Percentiles rank a stretch among this genome's conserved stretches.
Conservation (phyloP, 495 filamentous ascomycete genomes). For the Paragyromitra xinjiangensis region DNA sequence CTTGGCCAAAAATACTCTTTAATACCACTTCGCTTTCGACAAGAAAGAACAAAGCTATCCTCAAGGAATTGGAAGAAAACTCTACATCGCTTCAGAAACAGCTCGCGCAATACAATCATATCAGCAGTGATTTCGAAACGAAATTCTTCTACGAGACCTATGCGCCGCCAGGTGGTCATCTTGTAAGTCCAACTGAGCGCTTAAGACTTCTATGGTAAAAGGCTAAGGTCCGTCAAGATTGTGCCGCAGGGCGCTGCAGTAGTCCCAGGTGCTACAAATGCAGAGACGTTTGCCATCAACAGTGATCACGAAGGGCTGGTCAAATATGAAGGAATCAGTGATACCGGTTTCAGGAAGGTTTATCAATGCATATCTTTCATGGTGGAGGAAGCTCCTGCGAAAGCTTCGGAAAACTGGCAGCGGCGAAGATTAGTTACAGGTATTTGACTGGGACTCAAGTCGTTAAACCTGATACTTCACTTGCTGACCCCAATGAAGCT, state of each 20-base stretch:
- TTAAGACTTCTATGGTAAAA: neutral
- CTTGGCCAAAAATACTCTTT: slow-evolving; percentile 22
- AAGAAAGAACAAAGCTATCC: slow-evolving; percentile 51
- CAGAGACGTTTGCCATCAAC: slow-evolving; percentile 58
- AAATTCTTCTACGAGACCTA: slow-evolving; percentile 54
- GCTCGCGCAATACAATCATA: slow-evolving; percentile 54
- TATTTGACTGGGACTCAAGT: neutral
- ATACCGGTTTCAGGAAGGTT: slow-evolving; percentile 52
- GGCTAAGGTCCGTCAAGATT: slow-evolving; percentile 50
- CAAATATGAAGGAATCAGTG: slow-evolving; percentile 56
- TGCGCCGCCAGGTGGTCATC: slow-evolving; percentile 40
- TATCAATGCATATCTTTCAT: slow-evolving; percentile 53
- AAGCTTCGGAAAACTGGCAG: slow-evolving; percentile 13
- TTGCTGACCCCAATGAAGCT: neutral
- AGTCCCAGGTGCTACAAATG: slow-evolving; percentile 57
- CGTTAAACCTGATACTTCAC: neutral
- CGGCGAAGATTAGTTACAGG: neutral
- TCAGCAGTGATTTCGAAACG: slow-evolving; percentile 55
- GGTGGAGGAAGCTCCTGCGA: neutral
- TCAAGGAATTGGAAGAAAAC: slow-evolving; percentile 56
- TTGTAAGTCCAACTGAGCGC: slow-evolving; percentile 44
- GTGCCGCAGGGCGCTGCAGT: slow-evolving; percentile 55
- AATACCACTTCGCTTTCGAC: slow-evolving; percentile 57
- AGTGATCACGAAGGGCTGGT: slow-evolving; percentile 59
- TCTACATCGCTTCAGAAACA: slow-evolving; percentile 58